phyloP scores from a whole-genome alignment of 441 rosid species.

The Gossypium davidsonii region DNA sequence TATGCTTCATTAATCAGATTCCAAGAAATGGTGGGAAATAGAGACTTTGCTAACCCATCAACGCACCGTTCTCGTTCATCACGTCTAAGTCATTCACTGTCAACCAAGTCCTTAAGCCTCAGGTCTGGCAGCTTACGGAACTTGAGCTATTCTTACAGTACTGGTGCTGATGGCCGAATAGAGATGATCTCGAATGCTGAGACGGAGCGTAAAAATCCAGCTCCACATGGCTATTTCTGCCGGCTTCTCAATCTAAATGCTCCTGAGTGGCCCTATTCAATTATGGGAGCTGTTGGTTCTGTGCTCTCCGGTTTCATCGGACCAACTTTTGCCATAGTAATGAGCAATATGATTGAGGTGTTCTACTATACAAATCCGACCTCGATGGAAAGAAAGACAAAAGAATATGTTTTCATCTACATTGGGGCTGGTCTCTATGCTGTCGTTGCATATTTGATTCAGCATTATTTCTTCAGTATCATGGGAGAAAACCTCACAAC shows the following conservation, averaged over 20 bases:
- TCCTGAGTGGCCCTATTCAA: constrained; percentile 98
- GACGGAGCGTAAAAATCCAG: constrained; percentile 79
- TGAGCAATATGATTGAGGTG: constrained; percentile 98
- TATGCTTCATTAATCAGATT: constrained; percentile 84
- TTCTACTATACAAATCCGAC: constrained; percentile 83
- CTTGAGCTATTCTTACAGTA: constrained; percentile 92
- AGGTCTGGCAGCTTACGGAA: constrained; percentile 95
- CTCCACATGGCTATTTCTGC: constrained; percentile 81
- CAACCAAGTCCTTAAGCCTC: constrained; percentile 88
- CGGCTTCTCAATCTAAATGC: constrained; percentile 88
- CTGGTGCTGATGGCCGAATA: constrained; percentile 92
- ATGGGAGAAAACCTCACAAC: constrained; percentile 99
- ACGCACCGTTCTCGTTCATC: constrained; percentile 81
- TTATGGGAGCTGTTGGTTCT: constrained; percentile 93
- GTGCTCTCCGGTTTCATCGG: constrained; percentile 93
- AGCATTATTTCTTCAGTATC: constrained; percentile 97
- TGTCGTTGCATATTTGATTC: constrained; percentile 85
- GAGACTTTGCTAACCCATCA: constrained; percentile 88
- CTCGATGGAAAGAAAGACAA: constrained; percentile 91
- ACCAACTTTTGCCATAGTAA: constrained; percentile 89
- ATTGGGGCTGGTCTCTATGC: constrained; percentile 95
- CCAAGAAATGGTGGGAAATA: constrained; percentile 86
- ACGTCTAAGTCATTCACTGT: constrained; percentile 79
- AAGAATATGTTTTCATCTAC: constrained; percentile 90
- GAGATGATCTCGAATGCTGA: constrained; percentile 99